Base-by-base conservation (phyloP, 495 filamentous ascomycete genomes). In the Stereocaulon alpinum region DNA sequence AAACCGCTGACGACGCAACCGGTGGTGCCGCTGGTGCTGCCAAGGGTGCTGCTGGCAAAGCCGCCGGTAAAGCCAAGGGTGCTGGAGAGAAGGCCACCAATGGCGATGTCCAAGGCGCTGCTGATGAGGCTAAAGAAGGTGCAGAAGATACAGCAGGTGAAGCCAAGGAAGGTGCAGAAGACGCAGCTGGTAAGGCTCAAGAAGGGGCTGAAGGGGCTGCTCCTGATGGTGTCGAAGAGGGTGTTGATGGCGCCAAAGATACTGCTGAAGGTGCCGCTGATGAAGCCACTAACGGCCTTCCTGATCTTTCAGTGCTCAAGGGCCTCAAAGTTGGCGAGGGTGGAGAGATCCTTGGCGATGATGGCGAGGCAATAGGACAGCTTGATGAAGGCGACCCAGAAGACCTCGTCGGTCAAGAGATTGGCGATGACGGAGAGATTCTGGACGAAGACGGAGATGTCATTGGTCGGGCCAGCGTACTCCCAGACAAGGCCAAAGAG, bases 261-360 rank as follows among this genome's bases (percentile, higher is more conserved):
- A 69, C 58, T 37, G 69, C 64, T 18, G 60, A 72, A 30, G 66
- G 71, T 7, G 57, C 58, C 27, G 67, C 60, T 4, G 66, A 77
- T 51, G 67, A 67, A 20, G 69, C 65, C 2, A 64, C 66, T 11
- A 67, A 73, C 3, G 67, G 67, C 12, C 54, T 69, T 14, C 71
- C 70, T 0, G 84, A 91, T 66, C 76, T 86, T 43, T 84, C 85
- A 0, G 69, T 81, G n/a, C 73, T 93, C 43, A 85, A 84, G 58
- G 82, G 81, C 64, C 83, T 82, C 66, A 80, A 77, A 56, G 80
- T 94, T 62, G 69, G 69, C 10, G 72, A 78, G 30, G 74, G 66
- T 17, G 77, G 73, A 11, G 64, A 74, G 30, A 66, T 74, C 29
- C 63, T 73, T 15, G 74, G 75, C 20, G 58, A 72, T 29, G 70